Percentiles rank a stretch among this genome's conserved stretches.
Evolutionary conservation across 1,139 yeast species (phyloP).

Genomic region (Kodamaea fungicola): DNA sequence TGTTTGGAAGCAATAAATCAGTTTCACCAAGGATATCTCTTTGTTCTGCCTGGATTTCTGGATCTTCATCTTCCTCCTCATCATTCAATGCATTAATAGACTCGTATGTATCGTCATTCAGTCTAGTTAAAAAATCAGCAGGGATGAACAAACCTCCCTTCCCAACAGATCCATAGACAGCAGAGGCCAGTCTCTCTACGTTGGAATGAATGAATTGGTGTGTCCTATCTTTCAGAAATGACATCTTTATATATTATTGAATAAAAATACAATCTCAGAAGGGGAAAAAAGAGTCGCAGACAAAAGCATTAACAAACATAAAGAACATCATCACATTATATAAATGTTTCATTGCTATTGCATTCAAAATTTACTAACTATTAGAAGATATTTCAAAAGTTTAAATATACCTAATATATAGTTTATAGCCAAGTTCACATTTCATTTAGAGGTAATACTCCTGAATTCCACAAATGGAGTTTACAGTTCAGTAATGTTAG

Average conservation of each 20-base stretch:
- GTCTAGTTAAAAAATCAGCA: constrained; percentile 33
- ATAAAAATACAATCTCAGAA: no score
- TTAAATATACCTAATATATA: no score
- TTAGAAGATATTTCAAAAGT: no score
- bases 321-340: no score
- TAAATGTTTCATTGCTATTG: no score
- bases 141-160: constrained; percentile 53
- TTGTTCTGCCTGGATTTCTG: neutral
- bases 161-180: constrained; percentile 52
- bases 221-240: constrained; percentile 14
- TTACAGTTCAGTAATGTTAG: constrained; percentile 53
- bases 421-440: no score
- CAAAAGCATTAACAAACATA: no score
- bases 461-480: neutral
- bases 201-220: constrained; percentile 49
- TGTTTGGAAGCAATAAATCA: constrained; percentile 5
- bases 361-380: no score
- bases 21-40: constrained; percentile 14
- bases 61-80: neutral
- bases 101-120: constrained; percentile 9
- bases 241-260: constrained; percentile 5
- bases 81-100: constrained; percentile 5
- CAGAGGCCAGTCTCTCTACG: constrained; percentile 48
- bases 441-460: no score
- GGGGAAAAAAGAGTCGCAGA: no score